These are phyloP conservation scores for Arabidopsis suecica DNA, from an alignment of 345 rosid species.

Conservation along the genomic window DNA sequence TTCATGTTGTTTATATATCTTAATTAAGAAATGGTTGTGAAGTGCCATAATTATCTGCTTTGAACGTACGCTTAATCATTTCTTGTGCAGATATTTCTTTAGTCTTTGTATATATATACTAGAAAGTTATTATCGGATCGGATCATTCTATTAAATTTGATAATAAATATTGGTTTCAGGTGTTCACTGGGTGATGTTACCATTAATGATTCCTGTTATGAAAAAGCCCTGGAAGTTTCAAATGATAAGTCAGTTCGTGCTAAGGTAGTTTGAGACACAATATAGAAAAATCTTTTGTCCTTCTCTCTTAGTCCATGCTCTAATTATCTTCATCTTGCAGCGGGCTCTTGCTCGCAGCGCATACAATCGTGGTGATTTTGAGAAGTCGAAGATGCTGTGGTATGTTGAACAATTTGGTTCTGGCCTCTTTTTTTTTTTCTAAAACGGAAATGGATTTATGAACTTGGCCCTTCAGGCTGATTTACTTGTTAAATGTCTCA, in stretches of 20 bases:
- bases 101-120: conserved; percentile 13
- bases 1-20: conserved; percentile 24
- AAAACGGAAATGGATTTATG: not conserved
- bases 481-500: conserved; percentile 26
- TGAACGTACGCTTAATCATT: not conserved
- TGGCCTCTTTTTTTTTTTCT: not conserved
- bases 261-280: conserved; percentile 57
- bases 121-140: not conserved
- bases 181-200: conserved; percentile 93
- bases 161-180: conserved; percentile 55
- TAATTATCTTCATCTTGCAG: conserved; percentile 48
- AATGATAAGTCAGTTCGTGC: conserved; percentile 86
- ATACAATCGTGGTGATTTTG: conserved; percentile 83
- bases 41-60: conserved; percentile 7
- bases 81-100: conserved; percentile 13
- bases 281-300: conserved; percentile 11
- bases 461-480: conserved; percentile 29
- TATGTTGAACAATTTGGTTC: conserved; percentile 42
- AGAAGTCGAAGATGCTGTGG: conserved; percentile 81
- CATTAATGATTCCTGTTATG: conserved; percentile 73
- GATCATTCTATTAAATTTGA: not conserved
- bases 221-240: conserved; percentile 93
- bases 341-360: conserved; percentile 93
- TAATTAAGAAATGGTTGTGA: not conserved
- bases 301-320: conserved; percentile 20